phyloP scores from a whole-genome alignment of 2,329 filamentous ascomycete species.

The Trichophyton schoenleinii region DNA sequence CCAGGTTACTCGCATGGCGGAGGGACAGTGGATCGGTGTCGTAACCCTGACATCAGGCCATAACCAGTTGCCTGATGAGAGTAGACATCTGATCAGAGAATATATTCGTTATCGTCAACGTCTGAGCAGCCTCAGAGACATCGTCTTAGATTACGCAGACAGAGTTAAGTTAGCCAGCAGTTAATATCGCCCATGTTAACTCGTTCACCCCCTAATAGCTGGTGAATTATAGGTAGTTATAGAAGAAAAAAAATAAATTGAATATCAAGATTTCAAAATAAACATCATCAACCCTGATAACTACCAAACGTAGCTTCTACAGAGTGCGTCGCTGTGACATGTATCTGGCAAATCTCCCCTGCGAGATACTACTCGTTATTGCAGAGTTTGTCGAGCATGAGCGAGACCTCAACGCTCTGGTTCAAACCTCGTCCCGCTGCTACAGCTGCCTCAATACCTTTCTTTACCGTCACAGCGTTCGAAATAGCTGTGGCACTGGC shows the following conservation, averaged over 20 bases:
- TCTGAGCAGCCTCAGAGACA: too few species aligned
- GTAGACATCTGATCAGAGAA: too few species aligned
- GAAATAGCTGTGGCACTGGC: background rate
- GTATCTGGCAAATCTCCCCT: background rate
- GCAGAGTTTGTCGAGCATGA: background rate
- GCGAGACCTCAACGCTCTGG: constrained; percentile 10
- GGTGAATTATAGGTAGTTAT: too few species aligned
- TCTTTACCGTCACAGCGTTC: constrained; percentile 10
- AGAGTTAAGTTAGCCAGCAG: too few species aligned
- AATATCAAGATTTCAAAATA: too few species aligned
- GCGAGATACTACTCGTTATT: background rate
- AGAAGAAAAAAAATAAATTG: too few species aligned
- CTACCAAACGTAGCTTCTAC: background rate
- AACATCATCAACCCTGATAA: too few species aligned
- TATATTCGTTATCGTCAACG: too few species aligned
- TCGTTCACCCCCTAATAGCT: too few species aligned
- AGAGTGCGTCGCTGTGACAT: background rate
- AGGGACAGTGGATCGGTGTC: background rate
- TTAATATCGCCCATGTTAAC: too few species aligned
- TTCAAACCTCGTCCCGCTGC: constrained; percentile 3
- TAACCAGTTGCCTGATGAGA: too few species aligned
- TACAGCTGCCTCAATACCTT: constrained; percentile 10
- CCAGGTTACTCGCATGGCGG: background rate
- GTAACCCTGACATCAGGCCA: background rate
- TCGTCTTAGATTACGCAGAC: too few species aligned